Evolutionary conservation across 352 stramenopile species (phyloP).

Genomic region (Phytophthora podocarpi): DNA sequence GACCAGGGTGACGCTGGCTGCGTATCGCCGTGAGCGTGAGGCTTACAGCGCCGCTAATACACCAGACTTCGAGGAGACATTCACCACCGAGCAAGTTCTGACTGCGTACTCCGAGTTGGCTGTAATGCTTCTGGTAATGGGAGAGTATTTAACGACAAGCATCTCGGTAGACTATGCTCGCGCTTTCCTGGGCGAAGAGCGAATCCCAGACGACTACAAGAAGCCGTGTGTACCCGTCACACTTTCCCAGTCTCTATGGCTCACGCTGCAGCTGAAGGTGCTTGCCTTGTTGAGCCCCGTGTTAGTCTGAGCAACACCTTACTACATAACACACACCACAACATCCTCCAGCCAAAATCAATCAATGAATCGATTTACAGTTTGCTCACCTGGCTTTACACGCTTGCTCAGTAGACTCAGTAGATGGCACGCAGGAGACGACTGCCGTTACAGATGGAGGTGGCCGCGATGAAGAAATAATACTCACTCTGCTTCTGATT

Average conservation of each 20-base stretch:
- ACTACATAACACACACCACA: background rate
- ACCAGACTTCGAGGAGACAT: slow-evolving; percentile 47
- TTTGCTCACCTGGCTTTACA: background rate
- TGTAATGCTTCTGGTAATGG: slow-evolving; percentile 53
- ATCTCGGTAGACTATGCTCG: slow-evolving; percentile 52
- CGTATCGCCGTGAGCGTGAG: slow-evolving; percentile 56
- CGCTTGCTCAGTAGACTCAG: slow-evolving; percentile 41
- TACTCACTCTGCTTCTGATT: slow-evolving; percentile 71
- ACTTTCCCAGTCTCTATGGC: slow-evolving; percentile 30
- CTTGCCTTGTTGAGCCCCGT: slow-evolving; percentile 18
- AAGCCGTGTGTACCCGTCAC: slow-evolving; percentile 43
- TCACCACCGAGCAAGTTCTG: slow-evolving; percentile 35
- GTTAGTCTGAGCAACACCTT: background rate
- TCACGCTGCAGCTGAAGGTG: slow-evolving; percentile 53
- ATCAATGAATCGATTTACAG: slow-evolving; percentile 12
- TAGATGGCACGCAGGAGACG: slow-evolving; percentile 60
- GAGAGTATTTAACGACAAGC: slow-evolving; percentile 34
- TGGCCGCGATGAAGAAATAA: slow-evolving; percentile 73
- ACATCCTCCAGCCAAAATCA: slow-evolving; percentile 3
- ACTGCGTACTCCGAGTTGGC: slow-evolving; percentile 54
- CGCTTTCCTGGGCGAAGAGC: slow-evolving; percentile 56
- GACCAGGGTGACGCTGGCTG: slow-evolving; percentile 44
- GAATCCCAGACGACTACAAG: slow-evolving; percentile 49
- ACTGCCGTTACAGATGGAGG: slow-evolving; percentile 74
- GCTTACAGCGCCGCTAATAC: slow-evolving; percentile 41